Percentiles rank a stretch among this genome's conserved stretches.
phyloP scores from a whole-genome alignment of 805 yeast genomes.

The Suhomyces canberraensis region DNA sequence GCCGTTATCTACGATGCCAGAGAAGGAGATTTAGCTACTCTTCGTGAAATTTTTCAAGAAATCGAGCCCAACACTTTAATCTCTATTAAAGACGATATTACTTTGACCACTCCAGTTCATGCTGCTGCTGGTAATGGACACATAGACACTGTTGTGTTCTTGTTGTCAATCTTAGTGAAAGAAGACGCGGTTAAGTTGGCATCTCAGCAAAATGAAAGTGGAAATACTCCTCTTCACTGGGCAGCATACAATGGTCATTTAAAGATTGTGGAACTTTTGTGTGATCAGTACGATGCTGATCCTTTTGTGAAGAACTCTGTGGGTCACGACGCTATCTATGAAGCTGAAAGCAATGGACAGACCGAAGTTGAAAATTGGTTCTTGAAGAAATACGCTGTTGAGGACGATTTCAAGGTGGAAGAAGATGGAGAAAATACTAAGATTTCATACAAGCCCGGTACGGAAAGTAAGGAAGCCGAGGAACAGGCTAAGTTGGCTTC shows the following conservation, averaged over 20 bases:
- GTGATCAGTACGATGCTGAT: conserved; percentile 76
- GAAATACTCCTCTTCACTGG: conserved; percentile 97
- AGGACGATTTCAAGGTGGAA: conserved; percentile 47
- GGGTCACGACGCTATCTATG: conserved; percentile 81
- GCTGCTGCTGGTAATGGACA: conserved; percentile 98
- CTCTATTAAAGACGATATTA: conserved; percentile 57
- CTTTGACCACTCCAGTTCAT: conserved; percentile 78
- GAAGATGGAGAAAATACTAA: conserved; percentile 40
- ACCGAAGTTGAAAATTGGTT: conserved; percentile 77
- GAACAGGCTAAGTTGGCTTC: conserved; percentile 37
- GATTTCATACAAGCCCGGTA: conserved; percentile 41
- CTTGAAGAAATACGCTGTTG: conserved; percentile 67
- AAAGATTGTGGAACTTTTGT: conserved; percentile 61
- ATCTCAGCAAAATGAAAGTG: conserved; percentile 59
- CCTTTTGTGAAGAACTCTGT: conserved; percentile 72
- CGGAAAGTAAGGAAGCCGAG: conserved; percentile 43
- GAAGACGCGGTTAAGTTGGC: conserved; percentile 40
- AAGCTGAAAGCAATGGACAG: conserved; percentile 78
- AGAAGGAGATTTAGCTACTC: conserved; percentile 77
- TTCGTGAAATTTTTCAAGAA: conserved; percentile 64
- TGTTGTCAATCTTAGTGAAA: conserved; percentile 48
- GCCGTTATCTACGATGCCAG: conserved; percentile 81
- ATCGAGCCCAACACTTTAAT: conserved; percentile 43
- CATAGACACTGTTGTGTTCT: conserved; percentile 56
- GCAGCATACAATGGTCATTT: conserved; percentile 87